Evolutionary conservation across 2,329 filamentous ascomycete species (phyloP), one percentile per base, ranked within the genome.

Genomic region (Colletotrichum somersetense): DNA sequence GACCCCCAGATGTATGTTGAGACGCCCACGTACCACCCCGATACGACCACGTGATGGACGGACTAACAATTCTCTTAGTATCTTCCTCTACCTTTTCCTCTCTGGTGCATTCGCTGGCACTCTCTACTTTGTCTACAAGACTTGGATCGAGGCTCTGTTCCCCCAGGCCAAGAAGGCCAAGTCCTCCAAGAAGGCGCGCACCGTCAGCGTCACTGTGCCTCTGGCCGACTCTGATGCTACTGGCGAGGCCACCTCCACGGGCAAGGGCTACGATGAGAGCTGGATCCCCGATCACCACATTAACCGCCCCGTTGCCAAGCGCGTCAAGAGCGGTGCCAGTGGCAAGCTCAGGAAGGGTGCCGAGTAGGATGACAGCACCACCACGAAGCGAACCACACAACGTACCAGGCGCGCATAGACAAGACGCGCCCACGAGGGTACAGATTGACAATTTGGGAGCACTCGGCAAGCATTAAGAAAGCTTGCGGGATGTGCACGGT

Each of bases 51-150:
- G 18, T 26, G 79, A 93, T 93, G 87, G 87, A 92, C 71, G 92
- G 10, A 16, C 55, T 56, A 55, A 68, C 55, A 56, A 56, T 26
- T 6, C 6, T 18, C 20, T 18, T 67, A 98, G 96, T 81, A 94
- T 98, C 85, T 99, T 99, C 91, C 91, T 99, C 74, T 98, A 98
- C 87, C 88, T 97, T 81, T 91, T 98, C 87, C 92, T 99, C 77
- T 87, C 92, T 66, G 91, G 88, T 74, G 89, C 88, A 74, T 97
- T 97, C 81, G 90, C 85, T 75, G 95, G 93, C 74, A 94, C 92
- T 66, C 89, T 92, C 81, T 98, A 96, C 90, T 97, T 97, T 84
- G 94, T 98, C 85, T 99, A 99, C 90, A 96, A 92, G 87, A 97
- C 96, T 79, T 98, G 96, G 95, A 93, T 99, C 84, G 93, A 95